Percentiles rank a stretch among this genome's conserved stretches.
These are phyloP conservation scores for Neofusicoccum cordaticola DNA, from an alignment of 2,329 filamentous ascomycete species.

Conservation along the genomic window DNA sequence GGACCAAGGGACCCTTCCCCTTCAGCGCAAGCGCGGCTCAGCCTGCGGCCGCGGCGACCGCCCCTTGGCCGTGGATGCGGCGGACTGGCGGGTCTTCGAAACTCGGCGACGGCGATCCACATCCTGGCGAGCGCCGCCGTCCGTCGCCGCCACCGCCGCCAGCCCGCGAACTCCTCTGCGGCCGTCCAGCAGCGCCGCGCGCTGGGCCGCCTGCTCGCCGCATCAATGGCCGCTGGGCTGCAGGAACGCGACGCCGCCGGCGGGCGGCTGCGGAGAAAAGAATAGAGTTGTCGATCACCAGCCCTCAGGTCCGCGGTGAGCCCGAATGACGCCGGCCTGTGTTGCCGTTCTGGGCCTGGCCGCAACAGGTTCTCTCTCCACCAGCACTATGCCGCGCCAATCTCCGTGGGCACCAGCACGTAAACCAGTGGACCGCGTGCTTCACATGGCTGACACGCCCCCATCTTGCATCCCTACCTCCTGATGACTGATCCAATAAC, in stretches of 20 bases:
- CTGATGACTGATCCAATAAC: conserved; percentile 10
- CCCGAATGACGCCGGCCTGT: background rate
- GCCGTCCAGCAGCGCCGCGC: background rate
- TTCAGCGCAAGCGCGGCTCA: background rate
- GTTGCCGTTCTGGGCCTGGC: conserved; percentile 5
- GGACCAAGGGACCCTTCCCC: background rate
- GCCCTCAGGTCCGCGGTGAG: background rate
- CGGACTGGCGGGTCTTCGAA: background rate
- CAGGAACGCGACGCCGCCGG: background rate
- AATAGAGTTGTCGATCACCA: background rate
- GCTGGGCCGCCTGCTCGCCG: background rate
- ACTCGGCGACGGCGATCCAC: background rate
- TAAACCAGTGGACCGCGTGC: background rate
- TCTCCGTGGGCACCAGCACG: background rate
- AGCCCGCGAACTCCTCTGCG: background rate
- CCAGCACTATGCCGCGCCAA: background rate
- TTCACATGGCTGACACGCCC: conserved; percentile 1
- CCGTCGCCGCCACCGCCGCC: background rate
- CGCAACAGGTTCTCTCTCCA: background rate
- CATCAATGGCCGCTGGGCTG: background rate
- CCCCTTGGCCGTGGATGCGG: conserved; percentile 4
- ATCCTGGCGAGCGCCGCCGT: background rate
- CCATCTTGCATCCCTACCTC: background rate
- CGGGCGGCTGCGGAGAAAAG: too few species aligned
- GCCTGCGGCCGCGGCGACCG: background rate